These are phyloP conservation scores for Lentinula lateritia DNA, from an alignment of 768 basidiomycete species.

Conservation along the genomic window DNA sequence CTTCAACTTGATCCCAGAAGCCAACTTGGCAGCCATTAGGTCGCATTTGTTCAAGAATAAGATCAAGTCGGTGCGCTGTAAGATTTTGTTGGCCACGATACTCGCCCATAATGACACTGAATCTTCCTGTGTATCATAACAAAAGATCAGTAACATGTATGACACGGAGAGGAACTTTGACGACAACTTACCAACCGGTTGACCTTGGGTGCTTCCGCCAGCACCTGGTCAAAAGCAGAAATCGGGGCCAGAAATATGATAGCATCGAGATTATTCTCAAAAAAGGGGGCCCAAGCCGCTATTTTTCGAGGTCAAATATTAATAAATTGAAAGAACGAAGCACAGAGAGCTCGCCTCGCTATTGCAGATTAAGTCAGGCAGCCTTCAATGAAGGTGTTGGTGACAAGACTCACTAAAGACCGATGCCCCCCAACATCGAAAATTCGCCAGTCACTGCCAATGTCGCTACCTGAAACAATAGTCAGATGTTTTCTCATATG, in stretches of 20 bases:
- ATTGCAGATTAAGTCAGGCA: neutral
- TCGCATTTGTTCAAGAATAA: slow-evolving; percentile 83
- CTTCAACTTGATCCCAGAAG: slow-evolving; percentile 54
- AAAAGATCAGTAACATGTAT: neutral
- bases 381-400: neutral
- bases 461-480: slow-evolving; percentile 11
- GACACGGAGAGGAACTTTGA: neutral
- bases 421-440: slow-evolving; percentile 61
- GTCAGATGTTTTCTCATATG: neutral
- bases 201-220: slow-evolving; percentile 57
- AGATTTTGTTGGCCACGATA: slow-evolving; percentile 65
- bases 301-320: neutral
- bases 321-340: neutral
- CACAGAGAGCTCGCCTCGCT: slow-evolving; percentile 2
- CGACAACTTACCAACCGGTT: slow-evolving; percentile 48
- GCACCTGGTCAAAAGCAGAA: slow-evolving; percentile 65
- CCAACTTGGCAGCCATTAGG: slow-evolving; percentile 61
- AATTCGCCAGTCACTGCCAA: slow-evolving; percentile 37
- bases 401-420: slow-evolving; percentile 38
- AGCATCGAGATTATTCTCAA: slow-evolving; percentile 60
- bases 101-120: slow-evolving; percentile 72
- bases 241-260: slow-evolving; percentile 71
- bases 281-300: slow-evolving; percentile 59
- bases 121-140: slow-evolving; percentile 50
- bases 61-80: slow-evolving; percentile 67